phyloP scores from a whole-genome alignment of 2,329 filamentous ascomycete species.

The Pestalotiopsis fici region DNA sequence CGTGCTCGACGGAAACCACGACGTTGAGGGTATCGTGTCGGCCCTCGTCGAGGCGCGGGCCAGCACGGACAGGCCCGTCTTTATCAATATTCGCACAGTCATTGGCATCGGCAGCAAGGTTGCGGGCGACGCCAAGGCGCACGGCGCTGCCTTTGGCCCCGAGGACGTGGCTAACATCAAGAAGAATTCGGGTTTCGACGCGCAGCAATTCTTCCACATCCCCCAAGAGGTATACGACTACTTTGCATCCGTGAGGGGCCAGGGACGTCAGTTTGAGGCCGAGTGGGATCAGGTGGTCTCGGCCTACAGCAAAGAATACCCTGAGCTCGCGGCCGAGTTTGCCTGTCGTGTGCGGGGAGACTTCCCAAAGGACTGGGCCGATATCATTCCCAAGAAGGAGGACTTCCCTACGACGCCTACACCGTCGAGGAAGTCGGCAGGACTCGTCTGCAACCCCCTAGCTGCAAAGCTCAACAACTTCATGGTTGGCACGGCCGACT shows the following conservation, averaged over 20 bases:
- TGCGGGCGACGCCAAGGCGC: slow-evolving; percentile 51
- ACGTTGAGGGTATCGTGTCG: slow-evolving; percentile 44
- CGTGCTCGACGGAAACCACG: slow-evolving; percentile 48
- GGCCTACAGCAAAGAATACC: slow-evolving; percentile 34
- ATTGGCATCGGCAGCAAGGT: slow-evolving; percentile 52
- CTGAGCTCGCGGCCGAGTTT: slow-evolving; percentile 40
- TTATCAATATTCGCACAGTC: slow-evolving; percentile 59
- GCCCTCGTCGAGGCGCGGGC: slow-evolving; percentile 49
- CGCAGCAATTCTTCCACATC: slow-evolving; percentile 46
- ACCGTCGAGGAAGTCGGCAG: slow-evolving; percentile 47
- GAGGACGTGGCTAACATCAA: slow-evolving; percentile 58
- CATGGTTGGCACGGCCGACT: slow-evolving; percentile 48
- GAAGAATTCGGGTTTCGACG: slow-evolving; percentile 47
- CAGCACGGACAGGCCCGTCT: slow-evolving; percentile 47
- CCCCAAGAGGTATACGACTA: slow-evolving; percentile 49
- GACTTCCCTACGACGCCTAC: slow-evolving; percentile 49
- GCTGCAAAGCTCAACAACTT: slow-evolving; percentile 39
- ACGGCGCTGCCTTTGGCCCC: slow-evolving; percentile 56
- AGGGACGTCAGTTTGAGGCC: slow-evolving; percentile 45
- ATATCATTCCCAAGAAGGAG: slow-evolving; percentile 44
- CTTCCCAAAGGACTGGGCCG: slow-evolving; percentile 56
- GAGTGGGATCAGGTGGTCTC: slow-evolving; percentile 49
- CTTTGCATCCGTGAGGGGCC: slow-evolving; percentile 46
- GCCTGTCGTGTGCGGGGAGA: slow-evolving; percentile 46
- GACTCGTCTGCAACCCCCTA: slow-evolving; percentile 48